These are phyloP conservation scores for Alisma plantagoaquatica DNA, from an alignment of 106 monocot species.

Conservation along the genomic window DNA sequence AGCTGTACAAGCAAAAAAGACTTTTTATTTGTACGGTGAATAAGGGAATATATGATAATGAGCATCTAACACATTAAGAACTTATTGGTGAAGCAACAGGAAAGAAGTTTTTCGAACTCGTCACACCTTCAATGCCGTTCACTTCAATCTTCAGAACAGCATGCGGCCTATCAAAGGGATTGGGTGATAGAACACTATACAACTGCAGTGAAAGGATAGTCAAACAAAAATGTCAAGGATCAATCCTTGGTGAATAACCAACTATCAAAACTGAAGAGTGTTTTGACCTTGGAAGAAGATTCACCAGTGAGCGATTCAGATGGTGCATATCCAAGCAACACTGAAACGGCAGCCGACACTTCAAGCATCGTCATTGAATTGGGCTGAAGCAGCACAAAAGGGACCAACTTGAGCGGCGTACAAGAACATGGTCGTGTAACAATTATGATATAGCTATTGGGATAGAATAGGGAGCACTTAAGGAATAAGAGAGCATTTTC, in stretches of 20 bases:
- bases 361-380: constrained; percentile 35
- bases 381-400: constrained; percentile 19
- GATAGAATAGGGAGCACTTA: not conserved
- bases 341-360: constrained; percentile 59
- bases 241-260: no score
- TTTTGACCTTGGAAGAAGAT: constrained; percentile 62
- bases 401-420: no score
- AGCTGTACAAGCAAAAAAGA: no score
- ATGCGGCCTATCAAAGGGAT: constrained; percentile 70
- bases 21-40: no score
- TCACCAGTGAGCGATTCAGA: constrained; percentile 32
- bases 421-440: not conserved
- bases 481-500: not conserved
- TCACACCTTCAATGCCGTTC: constrained; percentile 50
- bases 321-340: constrained; percentile 85
- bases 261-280: no score
- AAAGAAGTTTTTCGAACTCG: no score
- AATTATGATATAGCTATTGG: not conserved
- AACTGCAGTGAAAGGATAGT: constrained; percentile 28
- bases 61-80: no score
- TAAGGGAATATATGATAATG: no score
- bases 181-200: constrained; percentile 55
- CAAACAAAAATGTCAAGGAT: not conserved
- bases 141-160: constrained; percentile 68
- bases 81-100: no score